A percentile compares a stretch with the other conserved stretches of the same genome.
phyloP scores from a whole-genome alignment of 768 basidiomycete genomes.

The Mycena epipterygia region DNA sequence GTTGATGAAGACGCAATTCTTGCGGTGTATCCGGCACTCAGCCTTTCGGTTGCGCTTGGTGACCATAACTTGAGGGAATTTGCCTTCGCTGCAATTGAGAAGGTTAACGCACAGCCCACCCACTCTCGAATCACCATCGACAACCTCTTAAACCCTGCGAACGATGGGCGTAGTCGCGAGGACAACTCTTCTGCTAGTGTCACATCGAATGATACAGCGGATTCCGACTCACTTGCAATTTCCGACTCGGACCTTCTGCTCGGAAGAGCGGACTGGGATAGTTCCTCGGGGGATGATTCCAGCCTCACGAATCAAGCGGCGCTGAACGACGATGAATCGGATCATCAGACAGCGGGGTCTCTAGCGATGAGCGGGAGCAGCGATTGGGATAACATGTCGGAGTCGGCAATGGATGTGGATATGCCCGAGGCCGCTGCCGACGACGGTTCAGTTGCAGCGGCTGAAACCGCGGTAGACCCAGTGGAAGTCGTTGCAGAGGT shows the following conservation, averaged over 20 bases:
- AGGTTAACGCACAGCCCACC: neutral
- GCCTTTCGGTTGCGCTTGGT: too few species aligned
- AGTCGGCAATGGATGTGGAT: neutral
- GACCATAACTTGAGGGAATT: too few species aligned
- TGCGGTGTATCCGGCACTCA: too few species aligned
- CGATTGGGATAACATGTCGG: neutral
- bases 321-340: neutral
- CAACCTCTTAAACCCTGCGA: neutral
- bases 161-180: too few species aligned
- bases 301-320: neutral
- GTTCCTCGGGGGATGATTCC: neutral
- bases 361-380: neutral
- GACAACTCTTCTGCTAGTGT: too few species aligned
- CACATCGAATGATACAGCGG: neutral
- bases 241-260: neutral
- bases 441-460: neutral
- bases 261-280: neutral
- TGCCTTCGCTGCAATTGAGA: too few species aligned
- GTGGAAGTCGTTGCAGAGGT: too few species aligned
- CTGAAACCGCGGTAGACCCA: neutral
- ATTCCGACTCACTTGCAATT: too few species aligned
- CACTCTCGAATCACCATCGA: neutral
- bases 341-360: neutral
- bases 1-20: too few species aligned
- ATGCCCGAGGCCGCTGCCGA: neutral